Conservation (phyloP, 495 filamentous ascomycete genomes). For the Pseudomonodictys pantanalensis region DNA sequence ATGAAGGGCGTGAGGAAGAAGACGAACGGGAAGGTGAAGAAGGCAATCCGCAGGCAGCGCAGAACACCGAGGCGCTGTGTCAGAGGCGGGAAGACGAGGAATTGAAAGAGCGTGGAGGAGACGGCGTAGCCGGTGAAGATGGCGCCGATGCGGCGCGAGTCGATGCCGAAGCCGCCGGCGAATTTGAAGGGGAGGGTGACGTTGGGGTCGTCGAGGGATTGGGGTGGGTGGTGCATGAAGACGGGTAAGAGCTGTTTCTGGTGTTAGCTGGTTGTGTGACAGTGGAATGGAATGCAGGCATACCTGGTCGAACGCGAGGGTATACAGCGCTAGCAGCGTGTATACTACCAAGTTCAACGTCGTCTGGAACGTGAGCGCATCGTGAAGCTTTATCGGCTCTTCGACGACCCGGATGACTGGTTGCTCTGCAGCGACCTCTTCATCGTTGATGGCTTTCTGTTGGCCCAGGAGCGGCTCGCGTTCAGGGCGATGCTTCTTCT, state of each 20-base stretch:
- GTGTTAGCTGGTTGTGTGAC: slow-evolving; percentile 48
- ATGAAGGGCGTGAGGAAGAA: slow-evolving; percentile 75
- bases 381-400: slow-evolving; percentile 51
- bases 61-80: slow-evolving; percentile 69
- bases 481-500: slow-evolving; percentile 21
- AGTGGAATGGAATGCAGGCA: slow-evolving; percentile 37
- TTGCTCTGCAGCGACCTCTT: slow-evolving; percentile 30
- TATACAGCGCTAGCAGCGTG: slow-evolving; percentile 70
- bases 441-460: slow-evolving; percentile 36
- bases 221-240: slow-evolving; percentile 70
- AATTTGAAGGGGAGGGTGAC: slow-evolving; percentile 73
- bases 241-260: slow-evolving; percentile 63
- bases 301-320: slow-evolving; percentile 74
- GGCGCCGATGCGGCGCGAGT: slow-evolving; percentile 67
- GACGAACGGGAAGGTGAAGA: slow-evolving; percentile 63
- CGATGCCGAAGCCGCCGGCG: slow-evolving; percentile 70
- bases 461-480: slow-evolving; percentile 34
- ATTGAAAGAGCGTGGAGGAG: slow-evolving; percentile 70
- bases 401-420: neutral
- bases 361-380: slow-evolving; percentile 74
- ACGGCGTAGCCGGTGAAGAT: slow-evolving; percentile 75
- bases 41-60: slow-evolving; percentile 59
- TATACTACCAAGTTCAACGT: slow-evolving; percentile 72
- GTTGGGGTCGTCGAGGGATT: slow-evolving; percentile 55
- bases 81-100: slow-evolving; percentile 70